A percentile compares a stretch with the other conserved stretches of the same genome.
These are phyloP conservation scores for Eimeria maxima DNA, from an alignment of 169 alveolate genomes.

Conservation along the genomic window DNA sequence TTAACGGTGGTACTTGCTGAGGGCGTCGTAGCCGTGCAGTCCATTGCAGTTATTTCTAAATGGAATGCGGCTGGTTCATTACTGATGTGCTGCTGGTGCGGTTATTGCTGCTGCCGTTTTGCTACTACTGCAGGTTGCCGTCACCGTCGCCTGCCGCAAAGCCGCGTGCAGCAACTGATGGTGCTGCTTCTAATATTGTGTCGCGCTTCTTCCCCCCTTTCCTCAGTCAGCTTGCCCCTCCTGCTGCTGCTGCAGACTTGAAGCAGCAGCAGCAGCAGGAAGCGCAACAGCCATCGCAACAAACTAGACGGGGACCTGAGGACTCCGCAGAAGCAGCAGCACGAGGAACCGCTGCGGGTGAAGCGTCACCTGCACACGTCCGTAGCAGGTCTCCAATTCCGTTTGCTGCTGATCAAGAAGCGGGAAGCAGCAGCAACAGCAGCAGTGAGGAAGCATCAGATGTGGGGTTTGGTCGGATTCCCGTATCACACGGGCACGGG, in stretches of 20 bases:
- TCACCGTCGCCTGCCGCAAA: background rate
- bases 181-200: slow-evolving; percentile 52
- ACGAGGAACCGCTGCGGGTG: slow-evolving; percentile 22
- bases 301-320: background rate
- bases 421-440: slow-evolving; percentile 17
- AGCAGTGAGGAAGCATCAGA: slow-evolving; percentile 11
- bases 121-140: background rate
- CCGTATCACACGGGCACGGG: background rate
- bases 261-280: slow-evolving; percentile 37
- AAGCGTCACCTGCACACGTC: slow-evolving; percentile 22
- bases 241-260: background rate
- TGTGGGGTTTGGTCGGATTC: background rate
- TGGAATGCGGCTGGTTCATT: background rate
- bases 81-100: slow-evolving; percentile 32
- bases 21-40: background rate
- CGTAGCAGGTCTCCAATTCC: background rate
- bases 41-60: background rate
- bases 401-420: background rate
- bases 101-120: slow-evolving; percentile 68
- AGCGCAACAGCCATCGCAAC: background rate
- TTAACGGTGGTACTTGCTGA: background rate
- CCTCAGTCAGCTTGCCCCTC: slow-evolving; percentile 57
- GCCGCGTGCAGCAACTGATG: slow-evolving; percentile 1
- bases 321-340: slow-evolving; percentile 41
- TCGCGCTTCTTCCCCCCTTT: slow-evolving; percentile 62